A percentile compares a stretch with the other conserved stretches of the same genome.
Conservation (phyloP, 2,329 filamentous ascomycete species). For the Epicoccum nigrum region DNA sequence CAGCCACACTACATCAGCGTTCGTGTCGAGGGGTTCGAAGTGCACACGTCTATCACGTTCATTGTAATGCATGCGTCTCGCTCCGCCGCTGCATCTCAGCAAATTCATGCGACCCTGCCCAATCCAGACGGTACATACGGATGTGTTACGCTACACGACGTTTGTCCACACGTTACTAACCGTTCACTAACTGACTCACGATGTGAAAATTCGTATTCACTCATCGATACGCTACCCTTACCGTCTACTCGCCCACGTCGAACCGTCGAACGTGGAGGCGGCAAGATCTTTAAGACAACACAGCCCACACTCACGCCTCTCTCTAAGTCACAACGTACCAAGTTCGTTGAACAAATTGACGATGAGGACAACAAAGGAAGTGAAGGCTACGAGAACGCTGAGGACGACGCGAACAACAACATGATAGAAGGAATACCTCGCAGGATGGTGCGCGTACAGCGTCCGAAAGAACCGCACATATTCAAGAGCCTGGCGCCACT, state of each 20-base stretch:
- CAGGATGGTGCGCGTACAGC: neutral
- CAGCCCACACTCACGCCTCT: neutral
- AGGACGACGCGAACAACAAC: too few relatives aligned
- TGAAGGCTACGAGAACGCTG: too few relatives aligned
- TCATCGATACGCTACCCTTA: neutral
- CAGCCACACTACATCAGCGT: neutral
- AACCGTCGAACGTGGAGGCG: neutral
- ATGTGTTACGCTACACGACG: slow-evolving; percentile 7
- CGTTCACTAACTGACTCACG: neutral
- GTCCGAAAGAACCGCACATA: neutral
- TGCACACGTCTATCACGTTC: neutral
- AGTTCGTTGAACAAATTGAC: neutral
- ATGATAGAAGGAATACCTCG: neutral
- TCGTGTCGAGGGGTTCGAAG: too few relatives aligned
- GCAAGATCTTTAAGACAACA: neutral
- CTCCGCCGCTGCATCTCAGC: neutral
- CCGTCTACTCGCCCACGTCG: neutral
- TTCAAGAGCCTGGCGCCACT: neutral
- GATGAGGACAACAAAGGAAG: too few relatives aligned
- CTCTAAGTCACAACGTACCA: neutral
- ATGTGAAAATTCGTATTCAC: neutral
- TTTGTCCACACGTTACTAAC: slow-evolving; percentile 2
- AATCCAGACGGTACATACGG: slow-evolving; percentile 1
- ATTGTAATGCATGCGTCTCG: slow-evolving; percentile 1
- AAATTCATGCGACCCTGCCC: slow-evolving; percentile 4